A percentile compares a stretch with the other conserved stretches of the same genome.
These are phyloP conservation scores for Tephrocybe sp. DNA, from an alignment of 768 basidiomycete species.

Conservation along the genomic window DNA sequence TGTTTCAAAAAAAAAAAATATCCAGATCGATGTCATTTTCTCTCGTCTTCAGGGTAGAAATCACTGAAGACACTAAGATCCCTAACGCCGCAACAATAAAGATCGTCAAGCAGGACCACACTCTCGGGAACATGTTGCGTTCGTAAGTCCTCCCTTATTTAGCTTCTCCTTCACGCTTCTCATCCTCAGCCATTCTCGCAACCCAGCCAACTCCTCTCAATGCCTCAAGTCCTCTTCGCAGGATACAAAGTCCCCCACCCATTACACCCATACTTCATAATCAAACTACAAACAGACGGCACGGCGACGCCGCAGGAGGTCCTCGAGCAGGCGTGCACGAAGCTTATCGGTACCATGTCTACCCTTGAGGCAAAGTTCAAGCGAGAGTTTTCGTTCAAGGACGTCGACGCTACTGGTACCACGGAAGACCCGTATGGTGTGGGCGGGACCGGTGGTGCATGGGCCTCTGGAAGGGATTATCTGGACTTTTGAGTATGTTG, in stretches of 20 bases:
- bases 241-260: slow-evolving; percentile 99
- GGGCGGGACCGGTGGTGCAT: slow-evolving; percentile 16
- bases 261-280: slow-evolving; percentile 87
- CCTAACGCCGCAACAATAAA: slow-evolving; percentile 96
- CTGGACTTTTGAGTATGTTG: slow-evolving; percentile 19
- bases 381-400: slow-evolving; percentile 79
- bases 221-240: slow-evolving; percentile 89
- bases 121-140: slow-evolving; percentile 94
- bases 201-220: slow-evolving; percentile 81
- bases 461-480: slow-evolving; percentile 22
- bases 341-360: slow-evolving; percentile 70
- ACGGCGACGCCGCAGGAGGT: slow-evolving; percentile 76
- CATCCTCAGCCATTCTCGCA: slow-evolving; percentile 2
- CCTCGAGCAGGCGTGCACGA: slow-evolving; percentile 80
- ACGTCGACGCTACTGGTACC: slow-evolving; percentile 46
- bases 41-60: slow-evolving; percentile 61
- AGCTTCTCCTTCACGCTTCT: background rate
- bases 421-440: slow-evolving; percentile 52
- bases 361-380: slow-evolving; percentile 75
- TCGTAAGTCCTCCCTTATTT: slow-evolving; percentile 52
- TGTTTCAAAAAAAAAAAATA: background rate
- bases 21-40: background rate
- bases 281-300: slow-evolving; percentile 96
- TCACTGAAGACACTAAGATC: slow-evolving; percentile 95
- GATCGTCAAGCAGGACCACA: slow-evolving; percentile 96